Base-by-base conservation (phyloP, 1,284 basidiomycete species). In the Pisolithus thermaeus region DNA sequence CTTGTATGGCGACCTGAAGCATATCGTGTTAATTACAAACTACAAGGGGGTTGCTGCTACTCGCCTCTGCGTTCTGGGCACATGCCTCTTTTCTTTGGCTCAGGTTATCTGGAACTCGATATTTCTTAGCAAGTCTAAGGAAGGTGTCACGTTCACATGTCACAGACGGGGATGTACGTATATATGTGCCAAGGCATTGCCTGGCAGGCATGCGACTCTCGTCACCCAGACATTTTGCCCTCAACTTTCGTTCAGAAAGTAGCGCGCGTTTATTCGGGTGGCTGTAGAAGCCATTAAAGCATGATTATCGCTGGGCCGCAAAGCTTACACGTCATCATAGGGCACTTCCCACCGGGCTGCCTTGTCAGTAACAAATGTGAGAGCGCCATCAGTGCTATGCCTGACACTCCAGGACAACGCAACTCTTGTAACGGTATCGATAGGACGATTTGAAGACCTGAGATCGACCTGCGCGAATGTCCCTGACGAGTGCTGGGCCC, bases 401-500 rank as follows among this genome's bases (percentile, higher is more conserved):
- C 56, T 72, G 0, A 77, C 75, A 48, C 83, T 81, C 89, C 90
- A 94, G 0, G 83, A 75, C 8, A 82, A 61, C 0, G 87, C 76
- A 3, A 80, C 77, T 8, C 88, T 77, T 6, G 87, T 80, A 18
- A 94, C 72, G 1, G 78, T 72, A 56, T 92, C 88, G 4, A 93
- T 69, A 0, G 90, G 83, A 45, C 74, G 79, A 47, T 75, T 72
- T 14, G 76, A 75, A 47, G 81, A 73, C 14, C 86, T 74, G 30
- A 92, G 63, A 62, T 94, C 90, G 41, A 91, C 71, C 64, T 93
- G 90, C 1, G 86, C 81, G 64, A 94, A 89, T 1, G 81, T 77
- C 16, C 92, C 92, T 44, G 84, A 90, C 9, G 79, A 77, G 65
- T 91, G 88, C 50, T 85, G 80, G 0, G 85, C 78, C 77, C 87